Base-by-base conservation (phyloP, 768 basidiomycete genomes). In the Nevesoporus exiguus region DNA sequence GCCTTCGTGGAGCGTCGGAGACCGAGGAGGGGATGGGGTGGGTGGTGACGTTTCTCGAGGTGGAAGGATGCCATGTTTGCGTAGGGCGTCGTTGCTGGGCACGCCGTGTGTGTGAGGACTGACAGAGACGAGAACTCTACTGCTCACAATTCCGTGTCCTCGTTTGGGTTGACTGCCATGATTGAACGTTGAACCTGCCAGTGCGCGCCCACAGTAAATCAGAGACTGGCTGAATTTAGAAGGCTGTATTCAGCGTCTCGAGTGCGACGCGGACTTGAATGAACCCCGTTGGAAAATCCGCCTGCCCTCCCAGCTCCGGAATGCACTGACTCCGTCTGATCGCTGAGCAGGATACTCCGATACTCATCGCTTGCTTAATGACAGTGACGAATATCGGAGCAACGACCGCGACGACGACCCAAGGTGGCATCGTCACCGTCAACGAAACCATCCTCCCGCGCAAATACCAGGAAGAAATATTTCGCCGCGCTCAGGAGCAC, bases 71-170 rank as follows among this genome's bases (percentile, higher is more conserved):
- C 94, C 95, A 62, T 94, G 83, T 63, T 93, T 93, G 54, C 93
- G 88, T 11, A 98, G 82, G 21, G 89, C 90, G 66, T 98, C 95
- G 71, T 96, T 94, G 73, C 94, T 98, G 65, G 54, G 8, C 0
- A 31, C 0, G 30, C 13, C 54, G 42, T 17, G 40, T 24, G 22
- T 3, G 7, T 30, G 30, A 39, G 4, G 34, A 19, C 14, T 8
- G 25, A 33, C 5, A 17, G 24, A 25, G 55, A 3, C 47, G 7
- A 14, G 33, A 24, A 31, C 7, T 9, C 27, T 17, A 15, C 25
- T 21, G 71, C 90, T 72, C 70, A 95, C 94, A 98, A 97, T 80
- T 98, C 94, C 3, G 94, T 96, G 70, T 98, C 94, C 76, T 96
- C 90, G 77, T 93, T 79, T 29, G 88, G 81, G 66, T 94, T 92